These are phyloP conservation scores for Hypoxylon rickii DNA, from an alignment of 495 filamentous ascomycete species.

Conservation along the genomic window DNA sequence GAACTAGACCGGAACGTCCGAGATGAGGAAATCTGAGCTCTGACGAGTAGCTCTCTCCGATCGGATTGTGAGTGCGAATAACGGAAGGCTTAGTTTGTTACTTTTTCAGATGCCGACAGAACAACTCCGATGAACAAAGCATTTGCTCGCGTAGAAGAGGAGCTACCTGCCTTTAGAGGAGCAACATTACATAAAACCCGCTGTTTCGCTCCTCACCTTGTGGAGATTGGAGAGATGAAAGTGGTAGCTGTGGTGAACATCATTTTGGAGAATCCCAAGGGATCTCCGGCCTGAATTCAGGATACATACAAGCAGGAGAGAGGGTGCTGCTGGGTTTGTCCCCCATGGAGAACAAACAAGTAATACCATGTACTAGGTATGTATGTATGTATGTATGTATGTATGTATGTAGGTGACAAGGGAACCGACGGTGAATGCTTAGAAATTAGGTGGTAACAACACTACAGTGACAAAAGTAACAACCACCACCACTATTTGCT, in stretches of 20 bases:
- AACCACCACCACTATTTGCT: no score
- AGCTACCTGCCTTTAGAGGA: constrained; percentile 7
- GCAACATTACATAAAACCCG: constrained; percentile 19
- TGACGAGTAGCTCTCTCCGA: constrained; percentile 18
- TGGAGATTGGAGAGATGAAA: constrained; percentile 14
- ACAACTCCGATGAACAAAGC: constrained; percentile 11
- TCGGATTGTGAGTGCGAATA: constrained; percentile 15
- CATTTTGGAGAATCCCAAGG: constrained; percentile 10
- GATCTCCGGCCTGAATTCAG: not conserved
- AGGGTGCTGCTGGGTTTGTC: no score
- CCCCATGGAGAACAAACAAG: not conserved
- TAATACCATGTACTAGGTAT: no score
- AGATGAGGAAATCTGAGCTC: constrained; percentile 18
- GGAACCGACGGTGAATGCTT: not conserved
- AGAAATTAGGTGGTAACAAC: not conserved
- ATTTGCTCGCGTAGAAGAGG: constrained; percentile 9
- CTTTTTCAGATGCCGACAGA: constrained; percentile 15
- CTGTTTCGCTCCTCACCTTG: constrained; percentile 9
- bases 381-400: no score
- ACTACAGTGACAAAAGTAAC: no score
- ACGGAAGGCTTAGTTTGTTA: constrained; percentile 3
- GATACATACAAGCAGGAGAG: no score
- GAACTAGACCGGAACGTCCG: constrained; percentile 28
- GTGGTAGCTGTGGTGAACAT: constrained; percentile 14
- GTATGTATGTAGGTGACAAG: not conserved